Percentiles rank a stretch among this genome's conserved stretches.
phyloP scores from a whole-genome alignment of 2,329 filamentous ascomycete genomes.

The Stachybotrys chartarum region DNA sequence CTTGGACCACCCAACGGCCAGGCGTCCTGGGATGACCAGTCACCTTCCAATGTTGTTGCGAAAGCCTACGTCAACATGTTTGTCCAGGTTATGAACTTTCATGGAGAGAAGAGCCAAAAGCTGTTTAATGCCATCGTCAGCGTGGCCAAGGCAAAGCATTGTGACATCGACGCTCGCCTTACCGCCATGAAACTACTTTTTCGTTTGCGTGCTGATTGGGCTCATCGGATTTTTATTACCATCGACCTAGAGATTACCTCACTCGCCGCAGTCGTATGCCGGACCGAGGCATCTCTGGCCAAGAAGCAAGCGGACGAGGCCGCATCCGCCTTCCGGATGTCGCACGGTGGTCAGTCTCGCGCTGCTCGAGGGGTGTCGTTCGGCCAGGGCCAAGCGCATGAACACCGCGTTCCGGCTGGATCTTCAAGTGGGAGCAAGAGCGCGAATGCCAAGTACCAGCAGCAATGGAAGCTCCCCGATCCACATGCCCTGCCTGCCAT shows the following conservation, averaged over 20 bases:
- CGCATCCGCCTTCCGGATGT: constrained; percentile 34
- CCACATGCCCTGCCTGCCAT: constrained; percentile 44
- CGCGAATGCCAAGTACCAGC: constrained; percentile 31
- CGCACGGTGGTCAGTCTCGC: constrained; percentile 27
- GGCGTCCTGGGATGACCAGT: constrained; percentile 29
- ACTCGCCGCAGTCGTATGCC: constrained; percentile 64
- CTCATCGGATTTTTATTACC: constrained; percentile 67
- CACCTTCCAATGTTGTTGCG: constrained; percentile 63
- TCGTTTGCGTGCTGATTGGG: constrained; percentile 74
- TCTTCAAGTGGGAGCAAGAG: constrained; percentile 32
- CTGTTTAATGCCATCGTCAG: constrained; percentile 57
- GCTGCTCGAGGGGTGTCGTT: constrained; percentile 46
- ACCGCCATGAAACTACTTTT: constrained; percentile 74
- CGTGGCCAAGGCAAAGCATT: constrained; percentile 52
- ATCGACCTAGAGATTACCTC: constrained; percentile 64
- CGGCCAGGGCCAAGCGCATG: constrained; percentile 36
- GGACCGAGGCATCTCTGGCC: constrained; percentile 47
- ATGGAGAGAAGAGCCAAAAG: constrained; percentile 55
- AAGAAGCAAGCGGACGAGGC: constrained; percentile 46
- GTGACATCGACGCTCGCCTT: constrained; percentile 62
- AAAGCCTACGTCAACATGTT: constrained; percentile 71
- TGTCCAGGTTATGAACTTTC: constrained; percentile 60
- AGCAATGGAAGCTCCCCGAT: constrained; percentile 54
- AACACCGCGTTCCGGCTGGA: constrained; percentile 33
- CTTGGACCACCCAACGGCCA: constrained; percentile 9